A percentile compares a stretch with the other conserved stretches of the same genome.
Conservation (phyloP, 352 stramenopile species). For the Phytophthora chlamydospora region DNA sequence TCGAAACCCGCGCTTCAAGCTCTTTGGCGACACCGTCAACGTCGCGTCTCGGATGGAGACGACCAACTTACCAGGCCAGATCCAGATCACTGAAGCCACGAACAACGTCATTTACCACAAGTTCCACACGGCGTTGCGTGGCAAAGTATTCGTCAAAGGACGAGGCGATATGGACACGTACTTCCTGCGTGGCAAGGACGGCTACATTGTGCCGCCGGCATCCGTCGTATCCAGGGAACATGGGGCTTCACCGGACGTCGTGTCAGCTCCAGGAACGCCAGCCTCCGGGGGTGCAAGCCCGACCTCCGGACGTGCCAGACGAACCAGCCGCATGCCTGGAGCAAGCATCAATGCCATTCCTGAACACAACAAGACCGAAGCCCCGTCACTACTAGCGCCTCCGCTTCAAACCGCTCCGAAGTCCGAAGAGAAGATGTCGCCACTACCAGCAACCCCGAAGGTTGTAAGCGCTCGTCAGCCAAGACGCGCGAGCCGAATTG, state of each 20-base stretch:
- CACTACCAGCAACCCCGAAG: slow-evolving; percentile 14
- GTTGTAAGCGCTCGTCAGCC: slow-evolving; percentile 29
- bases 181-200: slow-evolving; percentile 69
- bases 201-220: slow-evolving; percentile 62
- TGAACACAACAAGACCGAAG: slow-evolving; percentile 20
- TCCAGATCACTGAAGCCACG: slow-evolving; percentile 82
- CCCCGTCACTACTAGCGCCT: neutral
- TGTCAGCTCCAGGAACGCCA: neutral
- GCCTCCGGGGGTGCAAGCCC: slow-evolving; percentile 9
- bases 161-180: slow-evolving; percentile 87
- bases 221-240: slow-evolving; percentile 11
- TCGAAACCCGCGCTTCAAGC: slow-evolving; percentile 85
- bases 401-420: slow-evolving; percentile 1
- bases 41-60: slow-evolving; percentile 88
- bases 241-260: slow-evolving; percentile 6
- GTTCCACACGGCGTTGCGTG: slow-evolving; percentile 71
- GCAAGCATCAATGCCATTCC: slow-evolving; percentile 34
- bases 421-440: neutral
- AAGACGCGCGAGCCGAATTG: slow-evolving; percentile 21
- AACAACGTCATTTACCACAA: slow-evolving; percentile 69
- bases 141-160: slow-evolving; percentile 85
- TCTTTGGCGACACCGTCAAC: slow-evolving; percentile 90
- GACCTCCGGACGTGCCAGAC: slow-evolving; percentile 20
- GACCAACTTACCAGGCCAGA: slow-evolving; percentile 78
- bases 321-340: slow-evolving; percentile 24